Base-by-base conservation (phyloP, 2,329 filamentous ascomycete species). In the Colletotrichum sp. region DNA sequence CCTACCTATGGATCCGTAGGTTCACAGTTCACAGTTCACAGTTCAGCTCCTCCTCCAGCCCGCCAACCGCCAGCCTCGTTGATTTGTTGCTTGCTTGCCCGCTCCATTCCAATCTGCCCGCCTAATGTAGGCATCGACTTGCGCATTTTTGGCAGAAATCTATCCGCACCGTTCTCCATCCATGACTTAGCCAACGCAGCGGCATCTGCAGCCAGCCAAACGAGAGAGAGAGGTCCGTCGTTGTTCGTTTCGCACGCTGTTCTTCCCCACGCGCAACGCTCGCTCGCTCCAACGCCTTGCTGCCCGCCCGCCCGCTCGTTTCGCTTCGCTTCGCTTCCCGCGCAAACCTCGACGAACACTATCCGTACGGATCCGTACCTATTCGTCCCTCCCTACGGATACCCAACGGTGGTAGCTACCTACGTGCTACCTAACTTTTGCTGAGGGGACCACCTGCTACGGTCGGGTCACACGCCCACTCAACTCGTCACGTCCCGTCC, bases 271-370 rank as follows among this genome's bases (percentile, higher is more conserved):
- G 63, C 69, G 68, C 63, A 68, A 39, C 44, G 44, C 44, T 52
- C 57, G 15, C 57, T 60, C 57, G 24, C 16, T 30, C 44, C 18
- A n/a, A n/a, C 39, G 39, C 39, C 18, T n/a, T 22, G n/a, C 44
- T 13, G 44, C 44, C 44, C 44, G n/a, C 10, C 44, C 44, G 44
- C 44, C 44, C 44, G 44, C 44, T 52, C 44, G 44, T 52, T 52
- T 52, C 44, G 59, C 59, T 32, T 32, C 73, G 70, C 65, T 75
- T 52, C 57, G 70, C 69, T 72, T 75, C 69, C 73, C 69, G 72
- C 72, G 72, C 68, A 72, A 72, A 75, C 69, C 68, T 63, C 63
- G 36, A 67, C 52, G 44, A 52, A 48, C 60, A 32, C 59, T 30
- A 62, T 26, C 59, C 30, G 22, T 24, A 64, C 68, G 62, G 69